Evolutionary conservation across 495 filamentous ascomycete genomes (phyloP).

Genomic region (Rusavskia elegans): DNA sequence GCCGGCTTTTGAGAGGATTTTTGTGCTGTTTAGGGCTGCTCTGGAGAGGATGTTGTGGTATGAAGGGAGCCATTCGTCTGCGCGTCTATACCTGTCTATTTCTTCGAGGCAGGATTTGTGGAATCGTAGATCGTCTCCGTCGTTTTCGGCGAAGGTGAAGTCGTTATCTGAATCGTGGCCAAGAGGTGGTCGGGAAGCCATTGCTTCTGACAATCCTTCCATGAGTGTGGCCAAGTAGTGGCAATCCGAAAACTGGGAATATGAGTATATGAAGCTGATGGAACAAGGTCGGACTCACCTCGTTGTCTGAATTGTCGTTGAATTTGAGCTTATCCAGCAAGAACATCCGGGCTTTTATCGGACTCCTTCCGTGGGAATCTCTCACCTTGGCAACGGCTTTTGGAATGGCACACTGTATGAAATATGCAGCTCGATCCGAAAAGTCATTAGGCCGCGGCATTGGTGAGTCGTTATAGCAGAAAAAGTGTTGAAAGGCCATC

Average conservation of each 20-base stretch:
- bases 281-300: constrained; percentile 22
- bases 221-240: constrained; percentile 76
- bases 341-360: constrained; percentile 57
- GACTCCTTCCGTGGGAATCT: constrained; percentile 59
- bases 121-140: constrained; percentile 33
- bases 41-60: constrained; percentile 83
- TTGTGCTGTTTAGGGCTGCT: constrained; percentile 65
- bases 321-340: constrained; percentile 75
- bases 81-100: constrained; percentile 75
- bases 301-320: constrained; percentile 85
- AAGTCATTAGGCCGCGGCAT: constrained; percentile 86
- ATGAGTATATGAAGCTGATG: neutral
- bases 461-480: constrained; percentile 52
- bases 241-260: constrained; percentile 56
- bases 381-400: constrained; percentile 63
- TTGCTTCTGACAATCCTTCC: constrained; percentile 57
- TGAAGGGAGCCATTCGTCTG: constrained; percentile 86
- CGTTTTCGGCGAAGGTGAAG: constrained; percentile 18
- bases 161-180: constrained; percentile 5
- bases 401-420: constrained; percentile 66
- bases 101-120: constrained; percentile 60
- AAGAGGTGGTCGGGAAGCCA: constrained; percentile 38
- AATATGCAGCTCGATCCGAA: constrained; percentile 62
- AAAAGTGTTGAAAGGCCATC: constrained; percentile 72
- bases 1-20: constrained; percentile 53